Conservation (phyloP, 2,329 filamentous ascomycete species). For the Tolypocladium ophioglossoides region DNA sequence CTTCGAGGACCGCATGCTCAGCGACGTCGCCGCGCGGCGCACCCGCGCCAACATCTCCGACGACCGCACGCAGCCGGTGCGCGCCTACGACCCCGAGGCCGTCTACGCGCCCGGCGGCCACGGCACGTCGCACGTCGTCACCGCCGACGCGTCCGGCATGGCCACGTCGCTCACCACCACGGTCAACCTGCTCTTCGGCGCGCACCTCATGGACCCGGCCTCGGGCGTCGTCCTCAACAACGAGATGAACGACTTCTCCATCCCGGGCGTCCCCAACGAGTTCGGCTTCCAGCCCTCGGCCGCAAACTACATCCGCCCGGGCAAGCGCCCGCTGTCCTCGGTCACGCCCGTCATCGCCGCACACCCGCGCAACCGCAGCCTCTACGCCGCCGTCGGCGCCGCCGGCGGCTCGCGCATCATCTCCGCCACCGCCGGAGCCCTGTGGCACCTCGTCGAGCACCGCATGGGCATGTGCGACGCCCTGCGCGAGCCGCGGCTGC, state of each 20-base stretch:
- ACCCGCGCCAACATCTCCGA: constrained; percentile 63
- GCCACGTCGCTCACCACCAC: constrained; percentile 78
- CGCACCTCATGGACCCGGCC: constrained; percentile 64
- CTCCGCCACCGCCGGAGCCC: constrained; percentile 63
- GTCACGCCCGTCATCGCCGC: constrained; percentile 71
- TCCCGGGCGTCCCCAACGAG: constrained; percentile 64
- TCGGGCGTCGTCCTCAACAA: constrained; percentile 74
- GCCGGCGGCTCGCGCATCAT: constrained; percentile 79
- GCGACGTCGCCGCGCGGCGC: constrained; percentile 42
- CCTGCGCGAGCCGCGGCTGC: constrained; percentile 56
- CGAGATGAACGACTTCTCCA: constrained; percentile 74
- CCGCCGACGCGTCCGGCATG: constrained; percentile 63
- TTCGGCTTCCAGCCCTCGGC: constrained; percentile 77
- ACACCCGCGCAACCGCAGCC: constrained; percentile 41
- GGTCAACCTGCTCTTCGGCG: constrained; percentile 79
- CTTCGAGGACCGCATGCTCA: constrained; percentile 63
- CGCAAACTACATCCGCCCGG: constrained; percentile 70
- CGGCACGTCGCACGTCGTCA: constrained; percentile 64
- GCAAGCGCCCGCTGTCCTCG: constrained; percentile 75
- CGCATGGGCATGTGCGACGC: constrained; percentile 48
- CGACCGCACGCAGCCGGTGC: constrained; percentile 56
- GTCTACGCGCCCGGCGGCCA: constrained; percentile 59
- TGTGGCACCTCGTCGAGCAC: constrained; percentile 63
- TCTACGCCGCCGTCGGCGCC: constrained; percentile 62
- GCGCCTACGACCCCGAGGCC: constrained; percentile 60